Base-by-base conservation (phyloP, 805 yeast species). In the Saturnispora mendoncae region DNA sequence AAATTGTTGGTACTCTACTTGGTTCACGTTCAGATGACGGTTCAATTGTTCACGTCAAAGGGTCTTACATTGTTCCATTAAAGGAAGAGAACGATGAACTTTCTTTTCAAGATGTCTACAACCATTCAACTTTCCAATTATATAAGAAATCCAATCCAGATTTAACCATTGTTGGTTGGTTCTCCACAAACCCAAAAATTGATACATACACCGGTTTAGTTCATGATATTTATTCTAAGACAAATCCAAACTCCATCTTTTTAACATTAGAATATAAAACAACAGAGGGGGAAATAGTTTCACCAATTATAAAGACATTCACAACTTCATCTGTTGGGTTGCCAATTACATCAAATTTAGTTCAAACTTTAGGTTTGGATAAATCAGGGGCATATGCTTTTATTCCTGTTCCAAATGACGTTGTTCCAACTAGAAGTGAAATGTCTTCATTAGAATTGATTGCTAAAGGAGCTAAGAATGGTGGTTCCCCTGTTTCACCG, bases 1-100 rank as follows among this genome's bases (percentile, higher is more conserved):
- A 92, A 59, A 75, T 81, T 46, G 78, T 86, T 51, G 95, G 95
- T 46, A 83, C 94, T 12, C 69, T 86, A 45, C 67, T 86, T 36
- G 95, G 95, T 26, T 63, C 72, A 36, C 73, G 94, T 59, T 80
- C 88, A 20, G 94, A 85, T 46, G 95, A 85, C 57, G 94, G 94
- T 12, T 65, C 74, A 14, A 81, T 74, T 52, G 69, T 83, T 34
- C 90, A 80, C 53, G 67, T 86, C 52, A 73, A 76, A 56, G 83
- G 77, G 47, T 82, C 86, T 15, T 86, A 80, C 61, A 72, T 84
- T 58, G 92, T 86, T 43, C 92, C 94, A 34, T 84, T 84, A 54
- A 68, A 66, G 38, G 94, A 83, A 57, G 71, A 71, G 38, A 84
- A 78, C 31, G 92, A 82, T 46, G 80, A 84, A 49, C 75, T 86